Conservation (phyloP, 257 asterid genomes). For the Anisodus tanguticus region DNA sequence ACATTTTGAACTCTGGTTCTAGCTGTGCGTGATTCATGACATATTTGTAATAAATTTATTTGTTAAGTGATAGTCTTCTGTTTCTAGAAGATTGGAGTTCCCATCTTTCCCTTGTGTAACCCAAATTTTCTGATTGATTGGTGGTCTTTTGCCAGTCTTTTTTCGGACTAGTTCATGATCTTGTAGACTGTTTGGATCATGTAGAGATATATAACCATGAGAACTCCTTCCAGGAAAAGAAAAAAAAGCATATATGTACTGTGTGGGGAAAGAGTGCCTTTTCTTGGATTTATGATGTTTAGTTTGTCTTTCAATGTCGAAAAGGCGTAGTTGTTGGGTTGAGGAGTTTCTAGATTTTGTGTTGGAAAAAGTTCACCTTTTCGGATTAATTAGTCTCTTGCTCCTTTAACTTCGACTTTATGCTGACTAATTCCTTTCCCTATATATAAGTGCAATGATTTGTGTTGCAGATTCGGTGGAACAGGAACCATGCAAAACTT, state of each 20-base stretch:
- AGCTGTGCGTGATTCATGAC: neutral
- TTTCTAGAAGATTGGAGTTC: neutral
- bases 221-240: slow-evolving; percentile 4
- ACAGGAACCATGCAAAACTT: slow-evolving; percentile 42
- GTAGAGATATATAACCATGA: neutral
- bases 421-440: slow-evolving; percentile 15
- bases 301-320: neutral
- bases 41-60: neutral
- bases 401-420: neutral
- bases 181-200: neutral
- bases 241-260: neutral
- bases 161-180: slow-evolving; percentile 10
- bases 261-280: neutral
- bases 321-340: neutral
- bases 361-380: neutral
- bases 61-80: neutral
- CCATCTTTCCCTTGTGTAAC: neutral
- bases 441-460: slow-evolving; percentile 24
- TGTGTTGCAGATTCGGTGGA: slow-evolving; percentile 30
- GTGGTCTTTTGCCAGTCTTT: neutral
- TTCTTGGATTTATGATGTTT: neutral
- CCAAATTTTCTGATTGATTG: neutral
- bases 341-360: neutral
- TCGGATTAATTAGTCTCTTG: neutral
- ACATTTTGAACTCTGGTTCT: neutral